Evolutionary conservation across 2,329 filamentous ascomycete genomes (phyloP).

Genomic region (Xylaria arbuscula): DNA sequence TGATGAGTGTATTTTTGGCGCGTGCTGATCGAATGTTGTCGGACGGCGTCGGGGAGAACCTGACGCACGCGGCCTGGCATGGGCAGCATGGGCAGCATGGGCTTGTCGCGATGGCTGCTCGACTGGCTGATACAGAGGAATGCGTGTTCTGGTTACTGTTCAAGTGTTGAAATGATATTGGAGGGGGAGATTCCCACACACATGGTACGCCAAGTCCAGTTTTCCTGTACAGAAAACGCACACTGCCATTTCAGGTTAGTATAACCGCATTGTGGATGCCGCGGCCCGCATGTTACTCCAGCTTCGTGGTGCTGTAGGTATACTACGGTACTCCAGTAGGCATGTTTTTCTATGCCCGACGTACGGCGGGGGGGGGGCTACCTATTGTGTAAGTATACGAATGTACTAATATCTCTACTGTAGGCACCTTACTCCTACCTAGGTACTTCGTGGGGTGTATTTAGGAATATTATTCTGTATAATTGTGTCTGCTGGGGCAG

Average conservation of each 20-base stretch:
- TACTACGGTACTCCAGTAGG: no score
- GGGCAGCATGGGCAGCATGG: no score
- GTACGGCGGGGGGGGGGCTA: no score
- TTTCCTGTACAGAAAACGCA: neutral
- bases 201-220: conserved; percentile 24
- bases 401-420: no score
- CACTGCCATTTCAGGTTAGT: conserved; percentile 13
- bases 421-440: neutral
- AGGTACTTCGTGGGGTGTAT: neutral
- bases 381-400: no score
- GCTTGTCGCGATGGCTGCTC: conserved; percentile 5
- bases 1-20: conserved; percentile 14
- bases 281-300: conserved; percentile 13
- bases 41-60: conserved; percentile 23
- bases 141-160: conserved; percentile 21
- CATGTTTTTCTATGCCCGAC: neutral
- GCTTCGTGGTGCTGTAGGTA: neutral
- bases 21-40: conserved; percentile 30
- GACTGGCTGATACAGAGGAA: conserved; percentile 28
- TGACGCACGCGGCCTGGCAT: conserved; percentile 23
- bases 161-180: conserved; percentile 26
- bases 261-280: conserved; percentile 8
- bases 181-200: conserved; percentile 29
- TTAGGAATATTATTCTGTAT: neutral
- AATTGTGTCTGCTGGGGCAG: neutral